Evolutionary conservation across 2,329 filamentous ascomycete genomes (phyloP).

Genomic region (Fusarium brachygibbosum): DNA sequence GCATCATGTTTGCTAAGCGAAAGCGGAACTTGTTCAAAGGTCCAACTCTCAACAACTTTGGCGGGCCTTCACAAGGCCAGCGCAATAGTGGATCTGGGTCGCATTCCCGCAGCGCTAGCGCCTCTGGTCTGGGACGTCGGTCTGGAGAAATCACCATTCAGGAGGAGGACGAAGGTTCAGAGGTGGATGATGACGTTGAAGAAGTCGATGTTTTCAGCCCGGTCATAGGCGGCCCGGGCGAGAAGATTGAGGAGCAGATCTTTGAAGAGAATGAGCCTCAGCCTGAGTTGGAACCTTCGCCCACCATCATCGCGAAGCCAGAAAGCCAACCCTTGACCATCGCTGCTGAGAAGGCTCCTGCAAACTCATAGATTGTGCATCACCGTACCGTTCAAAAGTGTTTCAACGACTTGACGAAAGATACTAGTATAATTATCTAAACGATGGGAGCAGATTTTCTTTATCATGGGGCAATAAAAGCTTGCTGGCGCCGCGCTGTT

Average conservation of each 20-base stretch:
- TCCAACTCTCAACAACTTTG: conserved; percentile 73
- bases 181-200: conserved; percentile 63
- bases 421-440: conserved; percentile 41
- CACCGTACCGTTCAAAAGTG: conserved; percentile 9
- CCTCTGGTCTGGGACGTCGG: conserved; percentile 72
- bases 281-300: conserved; percentile 35
- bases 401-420: conserved; percentile 48
- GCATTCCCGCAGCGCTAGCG: conserved; percentile 72
- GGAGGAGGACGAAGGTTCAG: conserved; percentile 71
- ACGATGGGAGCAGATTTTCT: conserved; percentile 23
- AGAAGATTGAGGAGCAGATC: conserved; percentile 62
- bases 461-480: conserved; percentile 30
- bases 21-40: conserved; percentile 88
- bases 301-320: conserved; percentile 34
- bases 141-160: conserved; percentile 82
- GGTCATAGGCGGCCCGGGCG: conserved; percentile 60
- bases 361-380: conserved; percentile 19
- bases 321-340: conserved; percentile 9
- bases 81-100: conserved; percentile 56
- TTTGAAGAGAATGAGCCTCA: conserved; percentile 58
- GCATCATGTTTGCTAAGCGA: conserved; percentile 82
- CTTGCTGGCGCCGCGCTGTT: conserved; percentile 29
- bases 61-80: conserved; percentile 54
- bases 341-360: conserved; percentile 31
- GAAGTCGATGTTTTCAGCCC: conserved; percentile 72